These are phyloP conservation scores for Thuidium tamariscinum DNA, from an alignment of 225 moss, liverwort and hornwort genomes.

Conservation along the genomic window DNA sequence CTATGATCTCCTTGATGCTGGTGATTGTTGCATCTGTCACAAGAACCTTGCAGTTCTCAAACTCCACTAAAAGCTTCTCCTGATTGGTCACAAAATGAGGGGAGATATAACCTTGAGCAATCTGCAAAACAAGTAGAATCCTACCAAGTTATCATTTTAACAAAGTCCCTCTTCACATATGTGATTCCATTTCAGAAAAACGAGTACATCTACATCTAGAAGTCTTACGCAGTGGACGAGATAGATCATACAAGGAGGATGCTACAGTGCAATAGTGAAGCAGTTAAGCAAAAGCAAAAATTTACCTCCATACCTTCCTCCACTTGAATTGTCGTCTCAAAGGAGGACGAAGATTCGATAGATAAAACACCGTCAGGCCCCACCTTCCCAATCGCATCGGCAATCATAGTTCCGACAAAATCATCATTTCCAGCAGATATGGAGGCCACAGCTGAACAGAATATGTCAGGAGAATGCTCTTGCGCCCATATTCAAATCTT, in stretches of 20 bases:
- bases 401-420: slow-evolving; percentile 36
- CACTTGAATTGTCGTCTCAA: slow-evolving; percentile 44
- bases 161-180: neutral
- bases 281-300: neutral
- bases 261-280: neutral
- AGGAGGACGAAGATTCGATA: slow-evolving; percentile 47
- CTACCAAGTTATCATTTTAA: neutral
- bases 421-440: slow-evolving; percentile 44
- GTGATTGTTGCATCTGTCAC: slow-evolving; percentile 34
- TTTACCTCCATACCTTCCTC: slow-evolving; percentile 68
- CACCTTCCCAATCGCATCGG: slow-evolving; percentile 58
- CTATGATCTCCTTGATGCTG: slow-evolving; percentile 38
- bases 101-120: slow-evolving; percentile 31
- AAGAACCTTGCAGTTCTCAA: slow-evolving; percentile 32
- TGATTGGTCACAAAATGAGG: slow-evolving; percentile 48
- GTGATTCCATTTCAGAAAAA: neutral
- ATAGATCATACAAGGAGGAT: neutral
- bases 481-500: neutral
- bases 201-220: neutral
- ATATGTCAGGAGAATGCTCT: neutral
- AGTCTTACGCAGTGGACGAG: neutral
- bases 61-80: slow-evolving; percentile 35
- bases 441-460: slow-evolving; percentile 36
- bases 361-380: slow-evolving; percentile 42
- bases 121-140: neutral